Evolutionary conservation across 805 yeast genomes (phyloP), one percentile per base, ranked within the genome.

Genomic region (Cyberlindnera amylophila): DNA sequence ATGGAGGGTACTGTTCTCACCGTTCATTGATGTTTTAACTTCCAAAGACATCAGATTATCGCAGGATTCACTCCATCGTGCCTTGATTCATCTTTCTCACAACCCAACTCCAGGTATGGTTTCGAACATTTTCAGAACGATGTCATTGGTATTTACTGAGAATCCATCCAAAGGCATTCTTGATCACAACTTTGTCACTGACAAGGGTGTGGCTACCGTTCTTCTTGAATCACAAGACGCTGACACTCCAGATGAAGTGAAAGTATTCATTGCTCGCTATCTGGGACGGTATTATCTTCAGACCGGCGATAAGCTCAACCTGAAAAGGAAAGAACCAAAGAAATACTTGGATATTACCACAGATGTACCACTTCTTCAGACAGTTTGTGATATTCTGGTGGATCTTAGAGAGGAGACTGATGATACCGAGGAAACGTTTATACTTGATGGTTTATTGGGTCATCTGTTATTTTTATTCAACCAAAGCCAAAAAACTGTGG

Each of bases 401-500:
- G 41, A 49, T 0, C 42, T 46, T 9, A 41, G 55, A 11, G 45
- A 7, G 4, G 9, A 15, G 14, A 16, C 41, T 2, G n/a, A 38
- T 5, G 11, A 18, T 23, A 6, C 15, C 8, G 51, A 53, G 10
- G 59, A 62, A 4, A 33, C 33, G 9, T 30, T 49, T 5, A 54
- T 65, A 38, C 59, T 71, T 33, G 77, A 75, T 31, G 46, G 67
- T 4, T 53, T 71, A 6, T 32, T 71, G 8, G 77, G 79, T 1
- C 66, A 61, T 9, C 52, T 73, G 14, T 45, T 71, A 1, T 50
- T 59, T 43, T 62, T 58, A 23, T 59, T 54, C 40, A 45, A 51
- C n/a, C 34, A 40, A 1, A 40, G 46, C 10, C 29, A 53, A 38
- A 11, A 46, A 26, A 9, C 41, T 14, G 13, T 52, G 6, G 45